A percentile compares a stretch with the other conserved stretches of the same genome.
These are phyloP conservation scores for Metroxylon sagu DNA, from an alignment of 176 grass and related monocot species.

Conservation along the genomic window DNA sequence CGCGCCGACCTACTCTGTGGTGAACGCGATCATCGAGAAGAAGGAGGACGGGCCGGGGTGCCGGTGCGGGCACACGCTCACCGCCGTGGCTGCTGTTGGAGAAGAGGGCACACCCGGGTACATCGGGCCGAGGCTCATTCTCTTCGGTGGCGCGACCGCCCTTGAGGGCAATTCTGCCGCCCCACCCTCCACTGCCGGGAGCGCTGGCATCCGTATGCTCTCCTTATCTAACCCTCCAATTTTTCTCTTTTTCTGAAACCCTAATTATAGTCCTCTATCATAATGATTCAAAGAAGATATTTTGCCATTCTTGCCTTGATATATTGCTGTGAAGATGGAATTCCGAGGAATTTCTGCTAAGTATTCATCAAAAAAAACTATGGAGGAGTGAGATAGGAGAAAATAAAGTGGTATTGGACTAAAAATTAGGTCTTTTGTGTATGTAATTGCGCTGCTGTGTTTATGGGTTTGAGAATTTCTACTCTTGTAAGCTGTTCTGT, in stretches of 20 bases:
- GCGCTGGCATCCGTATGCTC: constrained; percentile 87
- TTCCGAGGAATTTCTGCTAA: no score
- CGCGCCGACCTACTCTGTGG: constrained; percentile 59
- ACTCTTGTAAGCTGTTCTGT: background rate
- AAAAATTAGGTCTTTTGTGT: no score
- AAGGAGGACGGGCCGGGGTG: constrained; percentile 86
- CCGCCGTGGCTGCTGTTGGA: constrained; percentile 68
- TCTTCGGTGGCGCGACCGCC: constrained; percentile 86
- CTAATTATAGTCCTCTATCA: background rate
- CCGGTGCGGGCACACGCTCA: constrained; percentile 90
- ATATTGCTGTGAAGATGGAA: no score
- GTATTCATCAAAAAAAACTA: no score
- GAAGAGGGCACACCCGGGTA: constrained; percentile 74
- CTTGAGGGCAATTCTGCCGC: constrained; percentile 91
- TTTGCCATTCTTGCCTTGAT: no score
- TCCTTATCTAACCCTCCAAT: constrained; percentile 9
- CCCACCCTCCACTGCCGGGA: constrained; percentile 64
- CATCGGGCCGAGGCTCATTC: constrained; percentile 64
- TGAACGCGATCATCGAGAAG: constrained; percentile 83
- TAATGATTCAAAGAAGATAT: no score
- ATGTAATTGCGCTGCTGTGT: no score
- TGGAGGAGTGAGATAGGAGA: no score
- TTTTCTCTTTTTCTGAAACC: constrained; percentile 1
- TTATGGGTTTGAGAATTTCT: no score
- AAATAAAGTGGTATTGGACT: no score